Conservation (phyloP, 2,329 filamentous ascomycete genomes). For the Neofusicoccum ribis region DNA sequence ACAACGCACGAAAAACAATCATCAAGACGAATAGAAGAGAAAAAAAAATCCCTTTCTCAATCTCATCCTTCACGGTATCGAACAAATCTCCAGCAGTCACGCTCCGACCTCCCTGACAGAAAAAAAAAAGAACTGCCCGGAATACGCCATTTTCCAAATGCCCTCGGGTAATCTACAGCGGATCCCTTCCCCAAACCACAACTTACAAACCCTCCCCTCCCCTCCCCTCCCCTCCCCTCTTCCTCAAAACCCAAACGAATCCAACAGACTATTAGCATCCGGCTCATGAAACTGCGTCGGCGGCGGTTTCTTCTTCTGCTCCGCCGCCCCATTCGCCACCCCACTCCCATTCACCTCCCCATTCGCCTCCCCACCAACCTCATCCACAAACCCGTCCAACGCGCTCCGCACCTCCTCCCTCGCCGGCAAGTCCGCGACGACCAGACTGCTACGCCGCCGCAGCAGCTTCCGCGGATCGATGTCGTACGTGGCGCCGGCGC, state of each 20-base stretch:
- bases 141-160: neutral
- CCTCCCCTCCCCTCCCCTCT: neutral
- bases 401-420: conserved; percentile 28
- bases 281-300: conserved; percentile 88
- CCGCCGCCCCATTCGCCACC: conserved; percentile 36
- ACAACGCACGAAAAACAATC: no score
- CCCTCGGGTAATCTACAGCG: neutral
- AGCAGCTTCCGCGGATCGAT: conserved; percentile 68
- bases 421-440: conserved; percentile 71
- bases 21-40: no score
- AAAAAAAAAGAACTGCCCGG: neutral
- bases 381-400: conserved; percentile 20
- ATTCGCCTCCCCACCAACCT: conserved; percentile 19
- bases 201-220: neutral
- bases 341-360: conserved; percentile 24
- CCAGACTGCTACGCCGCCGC: conserved; percentile 70
- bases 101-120: no score
- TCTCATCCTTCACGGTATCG: no score
- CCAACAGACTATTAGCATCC: conserved; percentile 82
- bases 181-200: neutral
- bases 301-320: conserved; percentile 55
- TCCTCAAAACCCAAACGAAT: conserved; percentile 83
- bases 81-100: no score
- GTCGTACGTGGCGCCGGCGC: conserved; percentile 32
- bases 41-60: no score